Base-by-base conservation (phyloP, 1,284 basidiomycete genomes). In the Malassezia sp. region DNA sequence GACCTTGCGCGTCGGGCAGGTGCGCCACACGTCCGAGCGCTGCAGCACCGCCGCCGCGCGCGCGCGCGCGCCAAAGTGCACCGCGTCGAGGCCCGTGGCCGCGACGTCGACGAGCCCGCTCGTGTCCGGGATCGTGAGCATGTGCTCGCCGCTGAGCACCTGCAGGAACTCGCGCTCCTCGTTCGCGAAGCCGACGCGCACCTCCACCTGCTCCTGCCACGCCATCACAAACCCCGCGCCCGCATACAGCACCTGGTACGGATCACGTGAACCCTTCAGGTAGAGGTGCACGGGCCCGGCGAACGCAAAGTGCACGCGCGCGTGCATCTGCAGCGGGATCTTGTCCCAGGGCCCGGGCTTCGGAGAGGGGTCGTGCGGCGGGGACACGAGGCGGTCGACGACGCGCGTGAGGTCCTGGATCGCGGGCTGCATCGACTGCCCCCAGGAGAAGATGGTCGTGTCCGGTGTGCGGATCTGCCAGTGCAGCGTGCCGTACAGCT, bases 341-440 rank as follows among this genome's bases (percentile, higher is more conserved):
- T 80, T 96, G 68, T 96, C 90, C 91, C 91, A 96, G 71, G 95
- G 95, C 2, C 88, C 90, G 45, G 91, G 71, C 20, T 80, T 77
- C 11, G 85, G 83, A 5, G 88, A 91, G n/a, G 80, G 77, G 72
- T 97, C 91, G 29, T 80, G 78, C 27, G 86, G 80, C 11, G 85
- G 77, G 55, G 81, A 82, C 1, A 83, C 80, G 42, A 97, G 65
- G 1, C 80, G 82, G 20, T 96, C 91, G 23, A 96, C 69, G 18
- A 91, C 77, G 33, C 81, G 79, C 75, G 84, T 80, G 36, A 96
- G 71, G 63, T 96, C 91, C 60, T 90, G 84, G 17, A 87, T 83
- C 3, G 82, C 82, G 12, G 89, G 81, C 49, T 80, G 79, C 56
- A 90, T 85, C 52, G 88, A 91, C 43, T 88, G 80, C 23, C 86